Base-by-base conservation (phyloP, 2,329 filamentous ascomycete species). In the Exophiala lecanii-corni region DNA sequence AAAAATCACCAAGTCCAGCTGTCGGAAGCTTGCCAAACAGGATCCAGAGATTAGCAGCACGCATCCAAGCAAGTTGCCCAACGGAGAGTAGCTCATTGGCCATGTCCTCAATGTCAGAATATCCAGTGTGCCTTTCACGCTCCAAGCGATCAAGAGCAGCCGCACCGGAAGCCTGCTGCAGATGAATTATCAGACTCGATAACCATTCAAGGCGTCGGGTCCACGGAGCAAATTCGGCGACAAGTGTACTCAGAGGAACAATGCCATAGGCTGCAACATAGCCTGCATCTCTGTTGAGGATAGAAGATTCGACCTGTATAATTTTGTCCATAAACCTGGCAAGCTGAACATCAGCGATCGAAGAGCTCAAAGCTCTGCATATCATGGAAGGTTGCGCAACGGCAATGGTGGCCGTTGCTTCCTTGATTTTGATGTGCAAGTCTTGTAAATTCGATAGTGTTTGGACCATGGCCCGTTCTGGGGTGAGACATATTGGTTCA, bases 241-340 rank as follows among this genome's bases (percentile, higher is more conserved):
- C 81, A 15, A 97, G 76, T 2, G 82, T 83, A 37, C 92, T 94
- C 55, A 98, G 67, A 2, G 92, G 91, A 16, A 97, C 91, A 50
- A 95, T 94, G 49, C 91, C 84, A 62, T 96, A 95, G 1, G 86
- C 91, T 31, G 91, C 91, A 1, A 97, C 91, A 45, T 86, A 78
- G 5, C 72, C 78, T 2, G 89, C 76, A 68, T 96, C 88, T 57
- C 81, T 79, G 34, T 74, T 76, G 38, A 97, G 68, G 18, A 98
- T 85, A 9, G 75, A 75, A 44, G 76, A 77, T 65, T 98, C 92
- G 3, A 96, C 87, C 41, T 89, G 79, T 6, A 97, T 70, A 4
- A 97, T 82, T 60, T 88, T 89, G 33, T 76, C 75, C 62, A 94
- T 89, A 55, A 97, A 97, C 7, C 76, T 76, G 5, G 79, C 78